Evolutionary conservation across 2,329 filamentous ascomycete species (phyloP).

Genomic region (Sporothrix humicola): DNA sequence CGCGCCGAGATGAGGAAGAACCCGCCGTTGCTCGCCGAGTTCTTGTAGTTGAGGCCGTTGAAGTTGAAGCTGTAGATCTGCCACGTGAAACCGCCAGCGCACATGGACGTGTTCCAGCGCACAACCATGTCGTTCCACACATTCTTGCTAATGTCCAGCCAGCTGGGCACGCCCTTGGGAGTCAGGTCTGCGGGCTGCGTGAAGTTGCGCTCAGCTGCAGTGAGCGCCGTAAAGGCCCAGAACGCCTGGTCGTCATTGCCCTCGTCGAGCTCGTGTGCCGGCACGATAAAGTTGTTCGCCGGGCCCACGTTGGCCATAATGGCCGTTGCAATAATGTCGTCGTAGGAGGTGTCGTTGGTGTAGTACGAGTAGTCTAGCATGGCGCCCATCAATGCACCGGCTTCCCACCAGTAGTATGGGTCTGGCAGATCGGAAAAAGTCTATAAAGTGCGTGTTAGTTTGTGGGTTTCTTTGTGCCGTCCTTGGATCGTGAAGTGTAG

Average conservation of each 20-base stretch:
- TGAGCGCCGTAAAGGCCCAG: constrained; percentile 71
- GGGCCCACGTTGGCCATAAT: constrained; percentile 64
- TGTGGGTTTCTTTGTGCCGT: too few species aligned
- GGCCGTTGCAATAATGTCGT: constrained; percentile 63
- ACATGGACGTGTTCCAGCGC: constrained; percentile 72
- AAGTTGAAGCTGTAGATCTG: constrained; percentile 78
- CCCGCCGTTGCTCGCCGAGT: constrained; percentile 79
- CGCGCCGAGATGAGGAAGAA: constrained; percentile 82
- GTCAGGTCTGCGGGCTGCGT: constrained; percentile 62
- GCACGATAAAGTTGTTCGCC: constrained; percentile 64
- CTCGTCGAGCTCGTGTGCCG: constrained; percentile 61
- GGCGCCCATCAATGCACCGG: constrained; percentile 68
- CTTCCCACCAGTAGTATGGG: constrained; percentile 74
- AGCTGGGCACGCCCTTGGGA: constrained; percentile 70
- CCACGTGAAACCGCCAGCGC: constrained; percentile 77
- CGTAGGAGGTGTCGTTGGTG: constrained; percentile 67
- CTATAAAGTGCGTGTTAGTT: constrained; percentile 28
- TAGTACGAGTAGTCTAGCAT: constrained; percentile 73
- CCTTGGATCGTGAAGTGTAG: too few species aligned
- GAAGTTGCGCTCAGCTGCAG: constrained; percentile 71
- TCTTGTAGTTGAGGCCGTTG: constrained; percentile 82
- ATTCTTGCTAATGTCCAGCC: constrained; percentile 70
- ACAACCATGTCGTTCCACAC: constrained; percentile 73
- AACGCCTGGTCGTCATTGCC: constrained; percentile 79
- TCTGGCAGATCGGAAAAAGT: constrained; percentile 66